Conservation (phyloP, 148 eudicot genomes). For the Nepenthes gracilis region DNA sequence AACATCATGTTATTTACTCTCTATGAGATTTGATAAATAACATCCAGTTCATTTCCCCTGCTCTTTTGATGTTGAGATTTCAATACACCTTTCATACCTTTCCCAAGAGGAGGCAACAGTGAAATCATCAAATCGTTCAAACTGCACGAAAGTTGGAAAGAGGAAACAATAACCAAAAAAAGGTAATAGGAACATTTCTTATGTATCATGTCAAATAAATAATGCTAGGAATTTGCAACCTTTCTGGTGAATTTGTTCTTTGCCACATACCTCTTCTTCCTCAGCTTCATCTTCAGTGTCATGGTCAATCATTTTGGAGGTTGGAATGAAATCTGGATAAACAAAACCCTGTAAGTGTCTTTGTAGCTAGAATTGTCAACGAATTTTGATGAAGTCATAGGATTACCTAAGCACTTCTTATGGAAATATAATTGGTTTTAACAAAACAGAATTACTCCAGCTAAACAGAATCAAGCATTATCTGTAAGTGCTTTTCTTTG, state of each 20-base stretch:
- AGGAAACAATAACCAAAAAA: not conserved
- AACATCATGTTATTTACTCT: constrained; percentile 1
- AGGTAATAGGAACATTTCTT: constrained; percentile 3
- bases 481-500: no score
- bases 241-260: not conserved
- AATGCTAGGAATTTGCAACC: not conserved
- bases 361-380: no score
- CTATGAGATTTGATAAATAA: not conserved
- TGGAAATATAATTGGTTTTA: no score
- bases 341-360: not conserved
- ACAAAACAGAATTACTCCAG: no score
- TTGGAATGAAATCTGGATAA: constrained; percentile 15
- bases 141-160: constrained; percentile 25
- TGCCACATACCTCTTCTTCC: constrained; percentile 25
- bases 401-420: no score
- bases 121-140: constrained; percentile 90
- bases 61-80: not conserved
- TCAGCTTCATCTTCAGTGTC: constrained; percentile 30
- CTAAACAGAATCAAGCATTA: no score
- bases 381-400: no score
- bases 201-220: not conserved
- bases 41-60: not conserved
- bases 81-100: constrained; percentile 35
- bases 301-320: constrained; percentile 14
- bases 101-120: constrained; percentile 99